Conservation (phyloP, 371 early-diverging fungal species). For the Rhizopus sp. region DNA sequence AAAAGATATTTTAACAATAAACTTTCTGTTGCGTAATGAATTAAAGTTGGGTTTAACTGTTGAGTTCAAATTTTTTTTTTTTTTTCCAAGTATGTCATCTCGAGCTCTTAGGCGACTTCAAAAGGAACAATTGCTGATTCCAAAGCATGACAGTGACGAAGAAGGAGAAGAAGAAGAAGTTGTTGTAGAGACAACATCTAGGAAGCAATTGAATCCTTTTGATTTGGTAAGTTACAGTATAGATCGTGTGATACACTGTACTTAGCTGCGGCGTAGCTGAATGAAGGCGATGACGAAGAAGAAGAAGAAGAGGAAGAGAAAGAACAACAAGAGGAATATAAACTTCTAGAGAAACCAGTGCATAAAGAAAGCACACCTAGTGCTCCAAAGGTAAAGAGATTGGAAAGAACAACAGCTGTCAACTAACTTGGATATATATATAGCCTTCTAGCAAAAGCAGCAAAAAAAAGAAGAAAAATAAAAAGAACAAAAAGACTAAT, state of each 20-base stretch:
- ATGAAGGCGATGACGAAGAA: constrained; percentile 42
- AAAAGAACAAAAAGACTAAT: constrained; percentile 58
- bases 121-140: constrained; percentile 30
- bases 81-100: constrained; percentile 36
- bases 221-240: constrained; percentile 53
- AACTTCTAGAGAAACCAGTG: background rate
- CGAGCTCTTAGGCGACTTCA: constrained; percentile 47
- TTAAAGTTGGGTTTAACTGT: no score
- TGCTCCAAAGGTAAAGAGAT: background rate
- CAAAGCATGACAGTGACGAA: constrained; percentile 12
- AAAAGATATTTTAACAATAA: no score
- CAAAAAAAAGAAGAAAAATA: constrained; percentile 38
- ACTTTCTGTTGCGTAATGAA: no score
- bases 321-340: constrained; percentile 7
- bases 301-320: constrained; percentile 21
- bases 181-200: constrained; percentile 16
- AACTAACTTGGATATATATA: constrained; percentile 1
- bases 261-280: constrained; percentile 20
- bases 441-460: constrained; percentile 30
- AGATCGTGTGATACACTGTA: background rate
- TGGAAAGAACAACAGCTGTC: background rate
- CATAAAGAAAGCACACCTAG: background rate
- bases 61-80: background rate
- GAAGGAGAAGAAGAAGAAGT: constrained; percentile 43
- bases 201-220: constrained; percentile 59